phyloP scores from a whole-genome alignment of 371 early-diverging fungal species.

The Mortierella sp. region DNA sequence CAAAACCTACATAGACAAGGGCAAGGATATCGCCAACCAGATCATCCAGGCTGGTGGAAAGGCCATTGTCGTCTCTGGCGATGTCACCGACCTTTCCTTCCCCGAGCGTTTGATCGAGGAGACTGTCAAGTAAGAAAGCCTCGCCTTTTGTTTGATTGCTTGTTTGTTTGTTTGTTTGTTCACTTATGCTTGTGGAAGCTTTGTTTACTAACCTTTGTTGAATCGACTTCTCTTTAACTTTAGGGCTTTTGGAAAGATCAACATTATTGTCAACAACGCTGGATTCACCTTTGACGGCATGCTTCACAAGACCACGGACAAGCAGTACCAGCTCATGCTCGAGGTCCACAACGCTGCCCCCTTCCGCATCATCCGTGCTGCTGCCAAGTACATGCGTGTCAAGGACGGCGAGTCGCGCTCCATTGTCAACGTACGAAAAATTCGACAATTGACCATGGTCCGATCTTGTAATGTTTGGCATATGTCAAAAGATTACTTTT shows the following conservation, averaged over 20 bases:
- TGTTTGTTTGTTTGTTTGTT: not conserved
- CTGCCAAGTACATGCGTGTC: constrained; percentile 67
- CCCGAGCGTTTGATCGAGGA: constrained; percentile 70
- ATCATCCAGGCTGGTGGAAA: constrained; percentile 70
- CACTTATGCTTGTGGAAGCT: too few relatives aligned
- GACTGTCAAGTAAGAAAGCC: constrained; percentile 64
- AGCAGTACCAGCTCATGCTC: constrained; percentile 78
- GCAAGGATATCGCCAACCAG: constrained; percentile 71
- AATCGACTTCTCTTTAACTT: not conserved
- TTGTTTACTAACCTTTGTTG: not conserved
- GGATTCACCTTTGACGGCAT: constrained; percentile 80
- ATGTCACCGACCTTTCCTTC: constrained; percentile 68
- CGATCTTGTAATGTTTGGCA: too few relatives aligned
- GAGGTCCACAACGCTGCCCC: constrained; percentile 79
- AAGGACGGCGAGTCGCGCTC: constrained; percentile 57
- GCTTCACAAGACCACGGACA: constrained; percentile 78
- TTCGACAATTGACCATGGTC: not conserved
- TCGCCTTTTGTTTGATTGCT: not conserved
- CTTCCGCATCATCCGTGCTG: constrained; percentile 77
- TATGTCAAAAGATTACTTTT: not conserved
- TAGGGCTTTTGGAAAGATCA: constrained; percentile 75
- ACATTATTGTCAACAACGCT: constrained; percentile 81
- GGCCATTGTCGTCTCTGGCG: constrained; percentile 72
- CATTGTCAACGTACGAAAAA: constrained; percentile 65
- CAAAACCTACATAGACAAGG: constrained; percentile 58